These are phyloP conservation scores for Ensete glaucum DNA, from an alignment of 176 grass and related monocot genomes.

Conservation along the genomic window DNA sequence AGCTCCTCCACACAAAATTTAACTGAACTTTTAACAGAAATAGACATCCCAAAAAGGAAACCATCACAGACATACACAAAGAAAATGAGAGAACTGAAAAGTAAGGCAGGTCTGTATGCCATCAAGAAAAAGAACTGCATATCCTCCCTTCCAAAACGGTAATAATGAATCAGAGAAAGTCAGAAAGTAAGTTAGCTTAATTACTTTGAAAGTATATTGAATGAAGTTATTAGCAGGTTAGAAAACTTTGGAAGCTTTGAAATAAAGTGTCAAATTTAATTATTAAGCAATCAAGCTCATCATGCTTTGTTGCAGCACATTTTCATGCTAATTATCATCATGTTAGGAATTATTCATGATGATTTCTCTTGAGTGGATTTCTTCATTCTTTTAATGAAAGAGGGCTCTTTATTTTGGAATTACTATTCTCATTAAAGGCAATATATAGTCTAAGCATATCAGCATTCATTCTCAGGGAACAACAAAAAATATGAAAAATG, in stretches of 20 bases:
- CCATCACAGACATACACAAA: background rate
- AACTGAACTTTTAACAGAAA: background rate
- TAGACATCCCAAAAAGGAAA: background rate
- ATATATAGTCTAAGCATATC: background rate
- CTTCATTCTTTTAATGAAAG: background rate
- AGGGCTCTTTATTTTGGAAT: too few relatives aligned
- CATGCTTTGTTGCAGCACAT: background rate
- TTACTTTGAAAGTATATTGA: background rate
- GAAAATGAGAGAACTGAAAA: background rate
- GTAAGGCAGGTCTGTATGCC: too few relatives aligned
- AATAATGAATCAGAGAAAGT: too few relatives aligned
- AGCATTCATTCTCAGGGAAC: background rate
- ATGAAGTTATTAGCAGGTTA: background rate
- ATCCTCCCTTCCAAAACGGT: too few relatives aligned
- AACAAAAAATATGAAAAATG: background rate
- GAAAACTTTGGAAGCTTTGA: too few relatives aligned
- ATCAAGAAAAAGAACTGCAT: background rate
- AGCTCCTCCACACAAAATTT: conserved; percentile 5
- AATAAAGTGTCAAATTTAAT: background rate
- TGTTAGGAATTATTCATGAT: background rate
- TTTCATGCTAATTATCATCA: background rate
- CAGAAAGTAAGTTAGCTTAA: background rate
- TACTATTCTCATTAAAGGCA: too few relatives aligned
- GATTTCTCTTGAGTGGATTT: background rate
- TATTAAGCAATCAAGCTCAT: background rate